Evolutionary conservation across 2,329 filamentous ascomycete species (phyloP).

Genomic region (Botrytis tulipae): DNA sequence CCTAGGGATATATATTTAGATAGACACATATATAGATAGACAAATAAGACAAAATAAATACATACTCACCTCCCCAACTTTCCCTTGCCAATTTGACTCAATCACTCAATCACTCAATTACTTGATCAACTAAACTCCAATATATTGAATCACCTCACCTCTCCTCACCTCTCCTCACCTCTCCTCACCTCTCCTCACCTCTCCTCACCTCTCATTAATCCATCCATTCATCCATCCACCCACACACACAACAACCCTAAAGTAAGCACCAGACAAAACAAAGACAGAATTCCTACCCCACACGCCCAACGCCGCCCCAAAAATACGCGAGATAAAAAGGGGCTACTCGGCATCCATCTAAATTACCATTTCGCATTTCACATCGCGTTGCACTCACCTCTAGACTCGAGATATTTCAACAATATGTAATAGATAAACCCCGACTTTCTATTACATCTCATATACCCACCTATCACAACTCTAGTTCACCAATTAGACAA

Average conservation of each 20-base stretch:
- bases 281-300: background rate
- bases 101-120: no score
- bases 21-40: background rate
- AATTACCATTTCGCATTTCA: background rate
- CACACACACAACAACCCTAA: no score
- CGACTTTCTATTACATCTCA: background rate
- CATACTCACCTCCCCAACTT: no score
- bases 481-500: background rate
- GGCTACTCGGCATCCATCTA: background rate
- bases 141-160: no score
- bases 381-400: background rate
- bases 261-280: no score
- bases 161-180: no score
- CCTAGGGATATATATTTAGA: background rate
- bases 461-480: background rate
- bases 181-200: no score
- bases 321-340: background rate
- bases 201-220: no score
- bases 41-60: no score
- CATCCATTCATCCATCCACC: no score
- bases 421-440: background rate
- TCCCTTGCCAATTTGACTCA: no score
- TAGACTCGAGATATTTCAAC: background rate
- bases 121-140: no score
- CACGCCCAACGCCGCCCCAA: background rate